phyloP scores from a whole-genome alignment of 2,329 filamentous ascomycete genomes.

The Ascochyta lentis region DNA sequence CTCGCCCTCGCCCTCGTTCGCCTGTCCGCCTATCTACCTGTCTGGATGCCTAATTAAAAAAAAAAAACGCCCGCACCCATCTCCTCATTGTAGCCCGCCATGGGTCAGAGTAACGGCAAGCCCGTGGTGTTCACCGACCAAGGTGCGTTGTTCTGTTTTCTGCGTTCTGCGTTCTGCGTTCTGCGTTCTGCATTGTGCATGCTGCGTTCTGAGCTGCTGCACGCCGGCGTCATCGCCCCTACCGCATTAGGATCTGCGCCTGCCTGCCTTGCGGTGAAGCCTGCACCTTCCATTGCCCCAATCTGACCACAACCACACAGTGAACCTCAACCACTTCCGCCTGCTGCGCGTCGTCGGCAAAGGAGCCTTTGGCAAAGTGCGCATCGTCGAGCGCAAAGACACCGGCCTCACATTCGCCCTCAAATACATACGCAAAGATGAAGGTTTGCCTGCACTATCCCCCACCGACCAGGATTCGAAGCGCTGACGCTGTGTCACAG shows the following conservation, averaged over 20 bases:
- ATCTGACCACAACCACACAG: slow-evolving; percentile 55
- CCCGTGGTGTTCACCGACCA: slow-evolving; percentile 91
- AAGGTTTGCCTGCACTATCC: slow-evolving; percentile 66
- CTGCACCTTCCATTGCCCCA: slow-evolving; percentile 20
- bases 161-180: not conserved
- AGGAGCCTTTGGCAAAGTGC: slow-evolving; percentile 97
- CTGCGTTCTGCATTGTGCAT: not conserved
- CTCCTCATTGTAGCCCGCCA: slow-evolving; percentile 52
- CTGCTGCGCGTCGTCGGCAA: slow-evolving; percentile 94
- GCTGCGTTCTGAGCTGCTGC: not conserved
- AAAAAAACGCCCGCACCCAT: slow-evolving; percentile 6
- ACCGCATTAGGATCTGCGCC: not conserved
- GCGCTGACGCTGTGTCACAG: slow-evolving; percentile 59
- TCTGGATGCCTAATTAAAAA: slow-evolving; percentile 12
- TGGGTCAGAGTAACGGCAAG: slow-evolving; percentile 97
- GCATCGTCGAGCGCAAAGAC: slow-evolving; percentile 97
- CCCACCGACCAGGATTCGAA: slow-evolving; percentile 7
- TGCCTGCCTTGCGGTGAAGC: not conserved
- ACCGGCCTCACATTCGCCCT: slow-evolving; percentile 91
- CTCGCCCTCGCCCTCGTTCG: slow-evolving; percentile 7
- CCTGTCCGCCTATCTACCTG: not conserved
- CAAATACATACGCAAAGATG: slow-evolving; percentile 99
- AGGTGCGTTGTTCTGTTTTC: slow-evolving; percentile 63
- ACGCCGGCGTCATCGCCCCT: slow-evolving; percentile 1
- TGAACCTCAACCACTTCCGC: slow-evolving; percentile 97